Base-by-base conservation (phyloP, 164 flowering plant genomes). In the Magnolia kwangsiensis region DNA sequence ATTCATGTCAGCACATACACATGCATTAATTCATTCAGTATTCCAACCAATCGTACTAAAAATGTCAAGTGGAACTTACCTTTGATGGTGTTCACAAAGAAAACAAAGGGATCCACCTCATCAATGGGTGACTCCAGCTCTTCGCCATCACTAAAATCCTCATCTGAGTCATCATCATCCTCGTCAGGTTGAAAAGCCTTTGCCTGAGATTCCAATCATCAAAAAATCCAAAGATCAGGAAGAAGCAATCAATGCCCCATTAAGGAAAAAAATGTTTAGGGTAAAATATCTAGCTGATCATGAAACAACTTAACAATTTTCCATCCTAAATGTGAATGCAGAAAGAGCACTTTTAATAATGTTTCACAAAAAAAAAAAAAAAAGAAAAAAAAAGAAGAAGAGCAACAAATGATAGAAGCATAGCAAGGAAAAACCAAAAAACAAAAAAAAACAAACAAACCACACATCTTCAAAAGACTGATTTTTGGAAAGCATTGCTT, bases 121-220 rank as follows among this genome's bases (percentile, higher is more conserved):
- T 96, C 99, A 67, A 94, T 89, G 2, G 99, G 99, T 64, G 99
- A 96, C 65, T 94, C 97, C 73, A 91, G 78, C 75, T 94, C 98
- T 76, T 96, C 99, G 84, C 92, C 97, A 80, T 96, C 99, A 85
- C 95, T 91, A 75, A 80, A 91, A 78, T 94, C 98, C 79, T 94
- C 95, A 81, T 94, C 99, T 1, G 94, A 87, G 81, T 91, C 91
- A n/a, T 91, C 92, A 10, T 91, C 95, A 0, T 88, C 91, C 61
- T 89, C 95, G 81, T 80, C 63, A 16, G 84, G 80, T 2, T 90
- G 92, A 79, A 90, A 87, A 49, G 91, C 86, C 80, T 84, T 92
- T 66, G 97, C 99, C 98, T 94, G 83, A n/a, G 21, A 64, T 63
- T 21, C n/a, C 67, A 21, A 6, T 50, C 24, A 24, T 13, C 49